Evolutionary conservation across 495 filamentous ascomycete species (phyloP), one percentile per base, ranked within the genome.

Genomic region (Penicillium nucicola): DNA sequence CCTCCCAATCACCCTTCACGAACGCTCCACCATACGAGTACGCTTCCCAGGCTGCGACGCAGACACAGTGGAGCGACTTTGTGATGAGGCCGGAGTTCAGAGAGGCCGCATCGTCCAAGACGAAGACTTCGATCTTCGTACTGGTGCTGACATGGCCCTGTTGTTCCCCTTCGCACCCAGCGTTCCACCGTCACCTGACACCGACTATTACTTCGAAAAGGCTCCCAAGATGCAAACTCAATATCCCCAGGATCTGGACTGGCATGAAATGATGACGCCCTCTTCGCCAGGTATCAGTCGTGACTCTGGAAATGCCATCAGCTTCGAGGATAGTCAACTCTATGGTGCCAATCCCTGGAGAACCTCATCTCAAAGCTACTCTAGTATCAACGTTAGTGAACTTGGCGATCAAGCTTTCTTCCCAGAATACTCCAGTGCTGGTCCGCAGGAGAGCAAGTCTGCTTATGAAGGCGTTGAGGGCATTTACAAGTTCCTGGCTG

Each of bases 1-100:
- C 60, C 75, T 97, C 8, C 89, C 93, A 0, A 83, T 97, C 14
- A 71, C 76, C 0, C 76, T 96, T 33, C 84, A 85, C 41, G 68
- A 74, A 44, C 69, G 71, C 15, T 80, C 79, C 0, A 80, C 81
- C 6, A 71, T 98, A 7, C 80, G 87, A 10, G 86, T 97, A 2
- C 84, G 89, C 31, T 97, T 98, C 63, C 87, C 89, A 1, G 93
- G 93, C 18, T 95, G 92, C 53, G 92, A 97, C 60, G 83, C 81
- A 0, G 83, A 85, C 4, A 88, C 87, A 2, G 90, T 97, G 0
- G 89, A 95, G 63, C 72, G 77, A 13, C 76, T 97, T 0, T 97
- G 92, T 63, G 78, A 88, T 38, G 93, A 98, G 67, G 77, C 92
- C n/a, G 88, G 87, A 14, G 73, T 97, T 8, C 77, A 79, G 35